These are phyloP conservation scores for Candida methanosorbosa DNA, from an alignment of 805 yeast genomes.

Conservation along the genomic window DNA sequence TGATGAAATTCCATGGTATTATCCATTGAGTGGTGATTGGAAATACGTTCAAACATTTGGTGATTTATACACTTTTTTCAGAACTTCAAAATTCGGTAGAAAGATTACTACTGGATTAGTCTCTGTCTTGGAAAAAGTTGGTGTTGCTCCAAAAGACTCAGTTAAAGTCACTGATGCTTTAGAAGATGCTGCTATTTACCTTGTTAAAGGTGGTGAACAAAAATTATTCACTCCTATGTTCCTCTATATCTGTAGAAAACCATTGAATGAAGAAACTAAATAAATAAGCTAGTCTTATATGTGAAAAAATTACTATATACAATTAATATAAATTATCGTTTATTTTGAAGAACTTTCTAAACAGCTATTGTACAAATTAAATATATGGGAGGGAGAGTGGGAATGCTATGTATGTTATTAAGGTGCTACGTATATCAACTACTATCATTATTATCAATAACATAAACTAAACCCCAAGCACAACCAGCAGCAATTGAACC, in stretches of 20 bases:
- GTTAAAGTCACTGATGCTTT: conserved; percentile 84
- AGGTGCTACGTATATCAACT: not conserved
- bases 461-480: conserved; percentile 86
- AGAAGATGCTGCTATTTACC: conserved; percentile 94
- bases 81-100: conserved; percentile 87
- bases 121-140: conserved; percentile 72
- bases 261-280: conserved; percentile 24
- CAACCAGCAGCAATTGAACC: conserved; percentile 98
- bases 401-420: too few species aligned
- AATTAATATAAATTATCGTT: too few species aligned
- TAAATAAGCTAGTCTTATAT: not conserved
- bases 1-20: conserved; percentile 94
- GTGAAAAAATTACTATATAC: too few species aligned
- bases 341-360: too few species aligned
- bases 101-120: conserved; percentile 72
- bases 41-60: conserved; percentile 70
- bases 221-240: conserved; percentile 96
- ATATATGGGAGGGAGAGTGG: too few species aligned
- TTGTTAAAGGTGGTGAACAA: conserved; percentile 87
- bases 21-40: conserved; percentile 93
- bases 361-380: too few species aligned
- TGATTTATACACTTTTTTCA: conserved; percentile 76
- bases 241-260: conserved; percentile 85
- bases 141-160: conserved; percentile 90
- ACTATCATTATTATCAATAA: conserved; percentile 39